Percentiles rank a stretch among this genome's conserved stretches.
Conservation (phyloP, 495 filamentous ascomycete species). For the Chaetomium fimeti region DNA sequence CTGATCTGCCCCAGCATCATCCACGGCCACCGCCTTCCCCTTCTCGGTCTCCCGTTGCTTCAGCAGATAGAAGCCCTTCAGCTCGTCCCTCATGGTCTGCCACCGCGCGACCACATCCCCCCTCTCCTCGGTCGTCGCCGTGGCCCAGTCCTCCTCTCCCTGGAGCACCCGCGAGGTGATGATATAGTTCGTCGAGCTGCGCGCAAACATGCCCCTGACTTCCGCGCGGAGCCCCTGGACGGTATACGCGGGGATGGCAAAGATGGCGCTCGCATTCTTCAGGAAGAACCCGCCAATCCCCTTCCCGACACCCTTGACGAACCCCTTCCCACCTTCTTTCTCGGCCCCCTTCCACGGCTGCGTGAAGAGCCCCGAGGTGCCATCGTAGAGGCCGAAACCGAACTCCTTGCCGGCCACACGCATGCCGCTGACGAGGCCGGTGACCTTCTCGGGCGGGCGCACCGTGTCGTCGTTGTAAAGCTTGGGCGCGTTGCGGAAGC, state of each 20-base stretch:
- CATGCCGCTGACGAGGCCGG: constrained; percentile 64
- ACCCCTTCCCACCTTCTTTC: constrained; percentile 65
- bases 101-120: constrained; percentile 58
- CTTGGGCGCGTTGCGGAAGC: constrained; percentile 81
- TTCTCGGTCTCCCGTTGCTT: constrained; percentile 42
- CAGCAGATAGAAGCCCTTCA: constrained; percentile 47
- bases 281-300: constrained; percentile 68
- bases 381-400: constrained; percentile 65
- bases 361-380: constrained; percentile 68
- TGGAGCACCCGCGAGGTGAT: constrained; percentile 69
- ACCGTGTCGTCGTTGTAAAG: constrained; percentile 77
- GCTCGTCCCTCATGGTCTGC: constrained; percentile 52
- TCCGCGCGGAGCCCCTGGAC: constrained; percentile 75
- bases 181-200: constrained; percentile 67
- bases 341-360: constrained; percentile 66
- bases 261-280: constrained; percentile 67
- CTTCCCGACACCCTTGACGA: constrained; percentile 73
- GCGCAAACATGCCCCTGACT: constrained; percentile 61
- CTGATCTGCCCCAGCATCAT: constrained; percentile 17
- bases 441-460: constrained; percentile 65
- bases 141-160: constrained; percentile 61
- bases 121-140: constrained; percentile 52
- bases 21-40: neutral
- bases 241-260: constrained; percentile 68
- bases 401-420: constrained; percentile 67